Evolutionary conservation across 2,329 filamentous ascomycete genomes (phyloP).

Genomic region (Phaeosphaeria sp.): DNA sequence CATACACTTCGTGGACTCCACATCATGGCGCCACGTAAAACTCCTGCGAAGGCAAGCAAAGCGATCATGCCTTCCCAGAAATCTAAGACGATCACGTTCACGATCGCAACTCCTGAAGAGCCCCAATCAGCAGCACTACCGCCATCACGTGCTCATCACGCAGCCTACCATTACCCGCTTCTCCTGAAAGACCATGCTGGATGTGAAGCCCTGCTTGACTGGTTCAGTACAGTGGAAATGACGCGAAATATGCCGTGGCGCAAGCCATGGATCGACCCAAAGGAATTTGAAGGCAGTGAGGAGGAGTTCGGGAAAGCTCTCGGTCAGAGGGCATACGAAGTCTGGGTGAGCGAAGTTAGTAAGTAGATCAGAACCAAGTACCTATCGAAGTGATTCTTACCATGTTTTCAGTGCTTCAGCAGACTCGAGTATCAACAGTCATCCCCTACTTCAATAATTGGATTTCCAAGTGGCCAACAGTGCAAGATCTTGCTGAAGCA

Average conservation of each 20-base stretch:
- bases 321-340: constrained; percentile 66
- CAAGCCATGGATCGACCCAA: constrained; percentile 63
- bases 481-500: constrained; percentile 63
- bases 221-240: constrained; percentile 42
- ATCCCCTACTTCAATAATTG: constrained; percentile 69
- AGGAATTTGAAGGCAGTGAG: constrained; percentile 23
- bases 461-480: constrained; percentile 67
- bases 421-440: constrained; percentile 68
- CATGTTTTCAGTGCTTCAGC: constrained; percentile 61
- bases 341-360: constrained; percentile 71
- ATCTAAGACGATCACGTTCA: constrained; percentile 1
- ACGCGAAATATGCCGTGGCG: constrained; percentile 53
- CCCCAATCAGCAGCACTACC: constrained; percentile 24
- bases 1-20: too few relatives aligned
- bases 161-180: constrained; percentile 41
- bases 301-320: constrained; percentile 50
- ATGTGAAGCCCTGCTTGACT: constrained; percentile 32
- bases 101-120: constrained; percentile 9
- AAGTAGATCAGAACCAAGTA: constrained; percentile 26
- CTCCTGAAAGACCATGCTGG: constrained; percentile 23
- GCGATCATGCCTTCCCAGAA: not conserved
- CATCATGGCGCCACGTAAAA: not conserved
- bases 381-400: constrained; percentile 21
- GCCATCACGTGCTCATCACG: constrained; percentile 33
- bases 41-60: not conserved